Conservation (phyloP, 2,329 filamentous ascomycete genomes). For the Fusarium sororula region DNA sequence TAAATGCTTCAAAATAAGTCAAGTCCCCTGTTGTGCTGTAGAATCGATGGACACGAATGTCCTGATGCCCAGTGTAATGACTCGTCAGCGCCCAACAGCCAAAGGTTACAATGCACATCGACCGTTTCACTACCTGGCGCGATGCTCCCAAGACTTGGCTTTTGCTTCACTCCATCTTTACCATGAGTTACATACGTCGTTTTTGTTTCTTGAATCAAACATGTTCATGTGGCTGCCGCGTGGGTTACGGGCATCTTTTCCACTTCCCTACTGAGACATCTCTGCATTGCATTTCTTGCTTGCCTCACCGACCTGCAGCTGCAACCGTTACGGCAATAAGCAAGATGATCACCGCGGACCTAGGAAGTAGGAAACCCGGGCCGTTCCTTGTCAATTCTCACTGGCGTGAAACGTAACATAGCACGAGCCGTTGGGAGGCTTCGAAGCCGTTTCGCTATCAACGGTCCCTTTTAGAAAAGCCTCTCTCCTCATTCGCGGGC, state of each 20-base stretch:
- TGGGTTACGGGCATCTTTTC: background rate
- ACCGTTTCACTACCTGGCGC: background rate
- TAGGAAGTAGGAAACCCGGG: background rate
- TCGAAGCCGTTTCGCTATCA: slow-evolving; percentile 10
- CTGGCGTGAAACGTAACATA: slow-evolving; percentile 14
- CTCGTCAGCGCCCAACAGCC: background rate
- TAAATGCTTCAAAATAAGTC: background rate
- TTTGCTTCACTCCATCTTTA: background rate
- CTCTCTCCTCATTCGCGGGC: background rate
- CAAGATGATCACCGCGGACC: background rate
- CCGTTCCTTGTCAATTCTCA: slow-evolving; percentile 18
- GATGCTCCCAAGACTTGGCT: background rate
- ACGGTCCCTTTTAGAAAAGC: background rate
- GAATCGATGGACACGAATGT: background rate
- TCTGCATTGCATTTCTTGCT: background rate
- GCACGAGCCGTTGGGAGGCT: background rate
- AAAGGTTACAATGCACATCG: background rate
- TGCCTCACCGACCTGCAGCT: background rate
- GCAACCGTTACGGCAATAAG: background rate
- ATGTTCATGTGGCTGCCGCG: background rate
- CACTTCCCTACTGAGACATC: background rate
- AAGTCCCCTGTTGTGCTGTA: background rate
- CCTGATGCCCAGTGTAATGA: background rate
- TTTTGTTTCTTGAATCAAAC: background rate
- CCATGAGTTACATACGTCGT: background rate